Evolutionary conservation across 2,329 filamentous ascomycete species (phyloP).

Genomic region (Blumeria graminis): DNA sequence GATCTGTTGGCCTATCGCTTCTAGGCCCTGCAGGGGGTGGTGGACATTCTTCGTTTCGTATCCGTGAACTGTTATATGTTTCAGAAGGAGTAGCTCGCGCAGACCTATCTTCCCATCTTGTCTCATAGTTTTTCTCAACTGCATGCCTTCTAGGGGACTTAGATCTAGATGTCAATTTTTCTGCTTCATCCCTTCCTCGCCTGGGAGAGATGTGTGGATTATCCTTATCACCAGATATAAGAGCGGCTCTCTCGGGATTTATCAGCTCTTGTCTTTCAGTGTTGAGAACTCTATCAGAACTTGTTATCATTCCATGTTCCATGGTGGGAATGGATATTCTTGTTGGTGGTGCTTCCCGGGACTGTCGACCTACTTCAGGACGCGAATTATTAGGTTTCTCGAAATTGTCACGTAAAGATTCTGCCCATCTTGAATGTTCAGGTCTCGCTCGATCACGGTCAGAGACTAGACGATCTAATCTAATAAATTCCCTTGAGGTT

Average conservation of each 20-base stretch:
- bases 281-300: constrained; percentile 10
- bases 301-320: constrained; percentile 9
- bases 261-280: constrained; percentile 13
- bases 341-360: constrained; percentile 14
- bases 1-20: constrained; percentile 21
- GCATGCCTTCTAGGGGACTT: constrained; percentile 27
- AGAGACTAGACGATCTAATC: constrained; percentile 7
- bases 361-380: constrained; percentile 11
- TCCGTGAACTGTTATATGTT: constrained; percentile 5
- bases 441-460: constrained; percentile 12
- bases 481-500: constrained; percentile 10
- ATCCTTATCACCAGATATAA: constrained; percentile 13
- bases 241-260: constrained; percentile 15
- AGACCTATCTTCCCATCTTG: constrained; percentile 12
- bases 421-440: constrained; percentile 13
- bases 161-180: constrained; percentile 14
- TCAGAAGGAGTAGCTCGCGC: constrained; percentile 8
- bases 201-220: constrained; percentile 11
- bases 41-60: constrained; percentile 9
- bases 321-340: constrained; percentile 6
- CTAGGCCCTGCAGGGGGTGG: constrained; percentile 15
- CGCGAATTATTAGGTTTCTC: constrained; percentile 10
- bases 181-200: constrained; percentile 11
- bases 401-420: constrained; percentile 11
- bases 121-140: constrained; percentile 17